Base-by-base conservation (phyloP, 2,329 filamentous ascomycete species). In the Xylariaceae sp. region DNA sequence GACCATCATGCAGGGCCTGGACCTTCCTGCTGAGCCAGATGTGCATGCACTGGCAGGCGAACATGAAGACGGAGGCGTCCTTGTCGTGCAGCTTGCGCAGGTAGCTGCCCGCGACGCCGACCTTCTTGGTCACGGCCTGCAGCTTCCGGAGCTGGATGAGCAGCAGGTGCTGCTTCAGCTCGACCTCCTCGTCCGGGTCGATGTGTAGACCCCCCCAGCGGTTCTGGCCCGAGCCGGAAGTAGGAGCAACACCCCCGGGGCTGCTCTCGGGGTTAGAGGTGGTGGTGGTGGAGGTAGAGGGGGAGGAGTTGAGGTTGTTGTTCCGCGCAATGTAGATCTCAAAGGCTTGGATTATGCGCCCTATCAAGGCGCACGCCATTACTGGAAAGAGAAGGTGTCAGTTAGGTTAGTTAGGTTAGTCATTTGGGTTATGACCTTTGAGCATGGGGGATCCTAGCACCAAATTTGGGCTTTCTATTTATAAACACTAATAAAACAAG, bases 1-100 rank as follows among this genome's bases (percentile, higher is more conserved):
- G 27, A 11, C 28, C 32, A 18, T 38, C 29, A 13, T 35, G 33
- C 15, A 35, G 24, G 3, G 30, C 13, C 9, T 40, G 23, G 17
- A 31, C 37, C 23, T 34, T 34, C 31, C 34, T 23, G 23, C 18
- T 28, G 4, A 40, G 15, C 37, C 37, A 40, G 23, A 40, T 16
- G 17, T 40, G 37, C 18, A 35, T 35, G 16, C 33, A 28, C 14
- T 35, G 33, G 9, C 33, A 35, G 14, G 33, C 19, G 6, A 35
- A n/a, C 9, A 34, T 34, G 23, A 34, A 16, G 4, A 17, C 31
- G 4, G 37, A 34, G 14, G 21, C 31, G 16, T 24, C 31, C 14
- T 15, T 33, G 18, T 30, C 31, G n/a, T 40, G 31, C 5, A 13
- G 24, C 12, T 23, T 40, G 12, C 31, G 23, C n/a, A 34, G 16